Evolutionary conservation across 1,139 yeast genomes (phyloP).

Genomic region (Candida gigantensis): DNA sequence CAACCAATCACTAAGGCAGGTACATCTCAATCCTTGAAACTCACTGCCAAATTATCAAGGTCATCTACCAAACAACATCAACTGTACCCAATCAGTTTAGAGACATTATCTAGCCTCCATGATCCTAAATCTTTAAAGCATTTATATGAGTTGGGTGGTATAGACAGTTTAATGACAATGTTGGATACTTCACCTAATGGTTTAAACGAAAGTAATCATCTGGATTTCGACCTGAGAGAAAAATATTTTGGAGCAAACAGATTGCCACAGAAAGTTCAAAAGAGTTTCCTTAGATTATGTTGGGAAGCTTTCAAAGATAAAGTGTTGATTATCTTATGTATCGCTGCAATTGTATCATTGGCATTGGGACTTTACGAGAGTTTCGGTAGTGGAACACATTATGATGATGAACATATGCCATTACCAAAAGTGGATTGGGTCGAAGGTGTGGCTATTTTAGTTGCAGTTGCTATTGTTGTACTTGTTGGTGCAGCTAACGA

Average conservation of each 20-base stretch:
- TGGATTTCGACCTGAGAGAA: constrained; percentile 37
- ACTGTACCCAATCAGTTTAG: constrained; percentile 19
- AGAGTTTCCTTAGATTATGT: constrained; percentile 67
- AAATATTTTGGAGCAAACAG: constrained; percentile 63
- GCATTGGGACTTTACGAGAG: constrained; percentile 92
- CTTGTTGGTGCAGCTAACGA: constrained; percentile 93
- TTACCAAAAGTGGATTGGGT: constrained; percentile 93
- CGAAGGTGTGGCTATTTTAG: constrained; percentile 96
- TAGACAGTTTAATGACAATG: constrained; percentile 24
- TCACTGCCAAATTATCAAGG: constrained; percentile 9
- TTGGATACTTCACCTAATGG: constrained; percentile 52
- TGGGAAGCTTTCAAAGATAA: constrained; percentile 89
- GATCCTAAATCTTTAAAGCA: constrained; percentile 53
- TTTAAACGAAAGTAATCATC: constrained; percentile 30
- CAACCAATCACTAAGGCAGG: not conserved
- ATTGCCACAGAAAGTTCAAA: constrained; percentile 69
- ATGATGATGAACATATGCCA: constrained; percentile 73
- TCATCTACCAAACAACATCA: constrained; percentile 7
- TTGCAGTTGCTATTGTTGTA: constrained; percentile 88
- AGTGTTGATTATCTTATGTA: constrained; percentile 76
- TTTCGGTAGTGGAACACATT: constrained; percentile 76
- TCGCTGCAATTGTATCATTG: constrained; percentile 86
- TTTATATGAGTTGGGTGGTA: constrained; percentile 46
- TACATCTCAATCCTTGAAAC: constrained; percentile 9
- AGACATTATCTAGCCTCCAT: constrained; percentile 43